Conservation (phyloP, 139 green algal genomes). For the Tetradesmus lagerheimii region DNA sequence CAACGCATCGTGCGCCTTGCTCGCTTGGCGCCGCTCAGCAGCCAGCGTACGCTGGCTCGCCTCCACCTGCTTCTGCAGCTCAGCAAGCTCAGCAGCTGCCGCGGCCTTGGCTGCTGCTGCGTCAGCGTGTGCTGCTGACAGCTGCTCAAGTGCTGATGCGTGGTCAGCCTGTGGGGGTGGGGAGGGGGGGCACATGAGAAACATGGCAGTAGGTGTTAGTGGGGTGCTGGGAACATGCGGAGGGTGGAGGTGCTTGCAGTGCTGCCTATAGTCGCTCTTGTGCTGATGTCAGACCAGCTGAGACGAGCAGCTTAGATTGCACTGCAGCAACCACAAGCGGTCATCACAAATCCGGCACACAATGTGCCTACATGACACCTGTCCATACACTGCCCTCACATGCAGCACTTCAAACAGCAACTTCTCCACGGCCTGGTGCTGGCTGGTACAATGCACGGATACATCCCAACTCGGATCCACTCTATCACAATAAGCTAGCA, state of each 20-base stretch:
- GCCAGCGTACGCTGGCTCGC: neutral
- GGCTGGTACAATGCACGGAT: too few relatives aligned
- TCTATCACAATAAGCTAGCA: too few relatives aligned
- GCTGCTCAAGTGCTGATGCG: neutral
- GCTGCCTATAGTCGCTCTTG: too few relatives aligned
- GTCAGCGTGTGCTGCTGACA: slow-evolving; percentile 13
- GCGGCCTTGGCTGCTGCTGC: neutral
- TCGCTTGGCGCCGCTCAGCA: neutral
- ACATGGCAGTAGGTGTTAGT: neutral
- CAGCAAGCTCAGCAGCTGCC: neutral
- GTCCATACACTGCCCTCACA: too few relatives aligned
- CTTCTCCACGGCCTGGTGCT: slow-evolving; percentile 17
- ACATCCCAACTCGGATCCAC: too few relatives aligned
- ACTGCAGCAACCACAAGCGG: too few relatives aligned
- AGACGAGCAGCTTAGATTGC: too few relatives aligned
- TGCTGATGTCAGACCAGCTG: too few relatives aligned
- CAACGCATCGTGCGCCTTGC: neutral
- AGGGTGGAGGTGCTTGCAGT: too few relatives aligned
- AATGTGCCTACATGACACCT: too few relatives aligned
- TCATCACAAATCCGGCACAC: too few relatives aligned
- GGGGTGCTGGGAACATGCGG: neutral
- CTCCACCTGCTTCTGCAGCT: neutral
- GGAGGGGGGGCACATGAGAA: neutral
- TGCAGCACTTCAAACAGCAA: slow-evolving; percentile 21
- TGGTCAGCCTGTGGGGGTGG: neutral